Evolutionary conservation across 257 asterid genomes (phyloP).

Genomic region (Fraxinus quadrangulata): DNA sequence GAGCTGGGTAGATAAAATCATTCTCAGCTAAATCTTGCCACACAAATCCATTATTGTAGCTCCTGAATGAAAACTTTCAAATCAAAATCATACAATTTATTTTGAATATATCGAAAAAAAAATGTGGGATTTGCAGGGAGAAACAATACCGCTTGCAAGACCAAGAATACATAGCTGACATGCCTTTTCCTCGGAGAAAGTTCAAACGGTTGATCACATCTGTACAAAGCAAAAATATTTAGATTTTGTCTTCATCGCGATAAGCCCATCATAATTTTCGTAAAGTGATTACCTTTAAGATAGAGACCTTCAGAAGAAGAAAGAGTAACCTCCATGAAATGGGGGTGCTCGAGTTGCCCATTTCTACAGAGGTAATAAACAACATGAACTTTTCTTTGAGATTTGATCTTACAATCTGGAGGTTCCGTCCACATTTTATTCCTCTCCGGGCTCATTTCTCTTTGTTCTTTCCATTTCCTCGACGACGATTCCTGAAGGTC

Average conservation of each 20-base stretch:
- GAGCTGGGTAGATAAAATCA: slow-evolving; percentile 79
- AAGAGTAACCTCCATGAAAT: slow-evolving; percentile 89
- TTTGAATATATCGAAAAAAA: too few relatives aligned
- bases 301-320: slow-evolving; percentile 63
- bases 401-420: slow-evolving; percentile 22
- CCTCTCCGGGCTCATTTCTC: slow-evolving; percentile 64
- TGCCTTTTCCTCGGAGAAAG: slow-evolving; percentile 78
- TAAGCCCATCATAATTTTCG: background rate
- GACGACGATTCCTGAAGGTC: background rate
- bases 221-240: background rate
- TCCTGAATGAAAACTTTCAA: slow-evolving; percentile 42
- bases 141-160: slow-evolving; percentile 66
- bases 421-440: slow-evolving; percentile 69
- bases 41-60: slow-evolving; percentile 81
- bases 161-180: slow-evolving; percentile 83
- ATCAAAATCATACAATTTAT: background rate
- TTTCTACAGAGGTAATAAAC: slow-evolving; percentile 70
- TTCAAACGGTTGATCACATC: slow-evolving; percentile 77
- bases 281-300: slow-evolving; percentile 48
- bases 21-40: slow-evolving; percentile 91
- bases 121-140: background rate
- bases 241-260: background rate
- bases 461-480: slow-evolving; percentile 30
- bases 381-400: slow-evolving; percentile 53
- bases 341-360: slow-evolving; percentile 94